A percentile compares a stretch with the other conserved stretches of the same genome.
Conservation (phyloP, 2,329 filamentous ascomycete species). For the Septoria petroselini region DNA sequence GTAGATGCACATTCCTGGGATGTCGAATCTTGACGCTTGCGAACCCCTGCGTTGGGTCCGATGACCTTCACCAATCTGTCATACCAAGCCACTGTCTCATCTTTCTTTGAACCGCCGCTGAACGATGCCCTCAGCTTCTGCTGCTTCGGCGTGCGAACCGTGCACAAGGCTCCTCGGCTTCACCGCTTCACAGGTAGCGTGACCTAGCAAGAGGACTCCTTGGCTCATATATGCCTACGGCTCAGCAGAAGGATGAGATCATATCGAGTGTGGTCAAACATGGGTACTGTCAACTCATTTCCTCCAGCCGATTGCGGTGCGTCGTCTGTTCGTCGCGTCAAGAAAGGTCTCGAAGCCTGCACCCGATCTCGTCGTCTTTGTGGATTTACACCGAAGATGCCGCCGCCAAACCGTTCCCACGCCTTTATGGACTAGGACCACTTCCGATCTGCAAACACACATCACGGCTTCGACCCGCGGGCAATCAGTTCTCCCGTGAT, state of each 20-base stretch:
- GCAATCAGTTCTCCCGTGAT: background rate
- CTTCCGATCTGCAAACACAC: slow-evolving; percentile 5
- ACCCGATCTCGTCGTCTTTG: no score
- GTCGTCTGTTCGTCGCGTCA: no score
- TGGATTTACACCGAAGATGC: background rate
- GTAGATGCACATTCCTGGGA: no score
- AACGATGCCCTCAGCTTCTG: background rate
- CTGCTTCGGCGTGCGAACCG: background rate
- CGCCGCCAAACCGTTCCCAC: background rate
- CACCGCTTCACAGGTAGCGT: slow-evolving; percentile 6
- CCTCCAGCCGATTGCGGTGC: background rate
- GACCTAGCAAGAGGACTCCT: background rate
- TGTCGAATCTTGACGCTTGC: no score
- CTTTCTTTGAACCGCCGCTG: no score
- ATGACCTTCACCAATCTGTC: no score
- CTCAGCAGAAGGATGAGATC: slow-evolving; percentile 1
- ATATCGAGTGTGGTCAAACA: slow-evolving; percentile 2
- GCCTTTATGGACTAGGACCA: slow-evolving; percentile 4
- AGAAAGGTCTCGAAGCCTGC: no score
- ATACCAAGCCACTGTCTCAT: no score
- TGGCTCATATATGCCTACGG: slow-evolving; percentile 10
- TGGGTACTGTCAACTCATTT: background rate
- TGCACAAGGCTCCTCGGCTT: background rate
- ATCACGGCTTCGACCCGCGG: slow-evolving; percentile 1
- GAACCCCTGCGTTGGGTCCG: no score